Evolutionary conservation across 305 asterid genomes (phyloP).

Genomic region (Solanum hybrid): DNA sequence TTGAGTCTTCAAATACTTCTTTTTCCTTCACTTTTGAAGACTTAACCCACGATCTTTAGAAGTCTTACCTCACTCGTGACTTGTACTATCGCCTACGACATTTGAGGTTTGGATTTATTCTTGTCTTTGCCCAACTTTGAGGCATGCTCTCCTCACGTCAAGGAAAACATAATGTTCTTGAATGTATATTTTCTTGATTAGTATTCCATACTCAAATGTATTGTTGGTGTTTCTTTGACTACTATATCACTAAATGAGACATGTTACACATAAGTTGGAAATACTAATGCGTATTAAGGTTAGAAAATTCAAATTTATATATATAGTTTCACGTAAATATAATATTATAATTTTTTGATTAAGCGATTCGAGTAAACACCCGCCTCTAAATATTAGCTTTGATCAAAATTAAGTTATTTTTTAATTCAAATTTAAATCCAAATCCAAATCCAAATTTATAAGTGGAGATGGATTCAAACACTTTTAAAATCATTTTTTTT

Average conservation of each 20-base stretch:
- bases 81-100: not conserved
- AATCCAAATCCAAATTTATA: no score
- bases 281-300: no score
- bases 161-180: not conserved
- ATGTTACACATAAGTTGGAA: no score
- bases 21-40: no score
- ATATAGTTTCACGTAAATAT: no score
- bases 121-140: not conserved
- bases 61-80: not conserved
- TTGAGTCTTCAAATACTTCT: not conserved
- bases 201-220: no score
- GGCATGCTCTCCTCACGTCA: not conserved
- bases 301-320: not conserved
- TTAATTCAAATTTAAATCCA: not conserved
- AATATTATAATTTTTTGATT: not conserved
- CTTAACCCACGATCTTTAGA: not conserved
- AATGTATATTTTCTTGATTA: no score
- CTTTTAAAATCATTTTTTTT: no score
- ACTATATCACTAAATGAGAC: not conserved
- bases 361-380: no score
- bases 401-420: not conserved
- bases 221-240: no score
- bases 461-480: not conserved
- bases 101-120: not conserved
- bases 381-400: accelerated